Base-by-base conservation (phyloP, 2,329 filamentous ascomycete genomes). In the Orbilia quercus region DNA sequence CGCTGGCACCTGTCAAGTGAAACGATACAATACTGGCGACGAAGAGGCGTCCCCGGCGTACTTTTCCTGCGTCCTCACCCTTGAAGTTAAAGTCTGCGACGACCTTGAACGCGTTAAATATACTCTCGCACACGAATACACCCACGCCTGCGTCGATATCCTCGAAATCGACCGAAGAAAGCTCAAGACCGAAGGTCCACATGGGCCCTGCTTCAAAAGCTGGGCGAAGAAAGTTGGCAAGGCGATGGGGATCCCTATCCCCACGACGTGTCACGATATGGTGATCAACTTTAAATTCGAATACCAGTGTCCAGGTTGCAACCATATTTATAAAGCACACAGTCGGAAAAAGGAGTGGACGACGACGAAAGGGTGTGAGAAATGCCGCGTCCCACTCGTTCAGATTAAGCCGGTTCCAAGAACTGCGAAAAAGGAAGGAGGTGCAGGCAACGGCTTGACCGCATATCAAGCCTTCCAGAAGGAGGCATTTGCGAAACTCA, bases 241-340 rank as follows among this genome's bases (percentile, higher is more conserved):
- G 28, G 69, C 69, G 12, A 73, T 73, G 69, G 45, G 42, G 2
- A 73, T 73, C 9, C 53, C 62, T 6, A 57, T 65, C 5, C 69
- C 69, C 2, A 48, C 64, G 0, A 59, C 58, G 2, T 73, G 69
- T 23, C 69, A 73, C 31, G 40, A 57, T 16, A 31, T 62, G 11
- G 62, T 57, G 22, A 73, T 73, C n/a, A 66, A 65, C 34, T 73
- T 57, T 34, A 73, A 73, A 20, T 73, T 66, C 40, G 69, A 73
- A 23, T 73, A 73, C 25, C 38, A 73, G 31, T 73, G 69, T 18
- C 55, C 69, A 0, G 1, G 34, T 1, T 73, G 69, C 60, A 23
- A 34, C 14, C 45, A 48, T 16, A 22, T 73, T n/a, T 73, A 66
- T 16, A 66, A 45, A 16, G 69, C 69, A 14, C 69, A 73, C 23